Evolutionary conservation across 176 grass and related monocot genomes (phyloP).

Genomic region (Hordeum vulgare): DNA sequence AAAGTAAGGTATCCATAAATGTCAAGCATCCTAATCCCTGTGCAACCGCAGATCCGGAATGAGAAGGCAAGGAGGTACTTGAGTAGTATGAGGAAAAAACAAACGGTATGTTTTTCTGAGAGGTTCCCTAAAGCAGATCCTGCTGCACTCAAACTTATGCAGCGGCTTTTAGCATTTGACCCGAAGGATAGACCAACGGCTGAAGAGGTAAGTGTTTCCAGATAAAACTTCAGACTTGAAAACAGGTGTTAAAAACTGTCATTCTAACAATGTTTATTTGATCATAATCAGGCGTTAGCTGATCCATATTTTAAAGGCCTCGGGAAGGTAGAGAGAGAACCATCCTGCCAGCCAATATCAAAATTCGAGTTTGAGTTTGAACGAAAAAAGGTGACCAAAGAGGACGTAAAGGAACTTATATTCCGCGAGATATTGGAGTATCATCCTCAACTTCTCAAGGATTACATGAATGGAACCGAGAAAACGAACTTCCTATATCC

Average conservation of each 20-base stretch:
- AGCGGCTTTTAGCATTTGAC: constrained; percentile 90
- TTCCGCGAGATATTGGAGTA: constrained; percentile 91
- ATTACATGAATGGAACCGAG: constrained; percentile 72
- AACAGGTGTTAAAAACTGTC: neutral
- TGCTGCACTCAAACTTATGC: constrained; percentile 73
- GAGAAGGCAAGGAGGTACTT: constrained; percentile 95
- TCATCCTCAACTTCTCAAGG: constrained; percentile 85
- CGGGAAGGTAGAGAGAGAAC: constrained; percentile 78
- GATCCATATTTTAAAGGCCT: constrained; percentile 98
- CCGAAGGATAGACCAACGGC: constrained; percentile 93
- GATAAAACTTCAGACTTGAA: neutral
- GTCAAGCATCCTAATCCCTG: constrained; percentile 22
- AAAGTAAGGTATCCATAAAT: constrained; percentile 19
- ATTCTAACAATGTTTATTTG: constrained; percentile 8
- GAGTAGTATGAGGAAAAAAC: constrained; percentile 81
- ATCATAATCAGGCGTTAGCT: constrained; percentile 66
- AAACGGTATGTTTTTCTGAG: constrained; percentile 61
- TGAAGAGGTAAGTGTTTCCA: constrained; percentile 48
- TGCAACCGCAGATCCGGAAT: constrained; percentile 68
- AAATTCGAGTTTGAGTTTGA: constrained; percentile 99
- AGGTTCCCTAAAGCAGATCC: constrained; percentile 94
- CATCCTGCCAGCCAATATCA: constrained; percentile 83
- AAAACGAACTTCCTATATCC: constrained; percentile 80
- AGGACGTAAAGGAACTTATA: constrained; percentile 94
- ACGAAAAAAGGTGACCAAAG: constrained; percentile 82